Evolutionary conservation across 352 stramenopile species (phyloP).

Genomic region (Pythium utonaiense): DNA sequence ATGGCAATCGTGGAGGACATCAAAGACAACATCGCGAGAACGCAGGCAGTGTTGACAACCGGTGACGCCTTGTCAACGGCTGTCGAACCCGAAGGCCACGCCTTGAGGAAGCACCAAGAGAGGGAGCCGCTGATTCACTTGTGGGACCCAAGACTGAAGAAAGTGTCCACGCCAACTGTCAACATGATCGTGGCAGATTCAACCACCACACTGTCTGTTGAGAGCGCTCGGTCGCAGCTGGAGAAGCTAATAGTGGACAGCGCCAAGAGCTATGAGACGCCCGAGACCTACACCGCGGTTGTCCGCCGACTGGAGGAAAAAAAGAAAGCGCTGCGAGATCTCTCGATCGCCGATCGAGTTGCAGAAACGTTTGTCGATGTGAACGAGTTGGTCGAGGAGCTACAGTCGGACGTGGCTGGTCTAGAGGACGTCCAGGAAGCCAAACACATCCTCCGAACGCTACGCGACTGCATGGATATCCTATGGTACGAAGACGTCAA

Average conservation of each 20-base stretch:
- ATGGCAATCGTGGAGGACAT: neutral
- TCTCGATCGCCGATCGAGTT: neutral
- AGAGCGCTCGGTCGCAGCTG: neutral
- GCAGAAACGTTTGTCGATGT: neutral
- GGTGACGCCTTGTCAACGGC: no score
- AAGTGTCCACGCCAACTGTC: neutral
- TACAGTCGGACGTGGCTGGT: no score
- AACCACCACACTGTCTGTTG: neutral
- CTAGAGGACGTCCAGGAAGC: neutral
- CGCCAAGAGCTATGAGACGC: neutral
- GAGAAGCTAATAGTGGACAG: neutral
- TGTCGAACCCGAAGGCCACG: no score
- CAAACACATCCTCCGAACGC: neutral
- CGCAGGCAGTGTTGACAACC: no score
- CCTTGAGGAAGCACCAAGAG: no score
- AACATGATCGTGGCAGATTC: neutral
- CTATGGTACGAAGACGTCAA: constrained; percentile 3
- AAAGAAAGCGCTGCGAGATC: no score
- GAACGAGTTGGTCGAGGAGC: neutral
- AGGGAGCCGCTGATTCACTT: no score
- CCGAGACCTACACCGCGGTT: constrained; percentile 7
- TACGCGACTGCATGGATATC: constrained; percentile 16
- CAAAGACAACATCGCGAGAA: no score
- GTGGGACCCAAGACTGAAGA: neutral
- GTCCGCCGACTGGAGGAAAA: no score